phyloP scores from a whole-genome alignment of 2,329 filamentous ascomycete species.

The Fusarium devonianum region DNA sequence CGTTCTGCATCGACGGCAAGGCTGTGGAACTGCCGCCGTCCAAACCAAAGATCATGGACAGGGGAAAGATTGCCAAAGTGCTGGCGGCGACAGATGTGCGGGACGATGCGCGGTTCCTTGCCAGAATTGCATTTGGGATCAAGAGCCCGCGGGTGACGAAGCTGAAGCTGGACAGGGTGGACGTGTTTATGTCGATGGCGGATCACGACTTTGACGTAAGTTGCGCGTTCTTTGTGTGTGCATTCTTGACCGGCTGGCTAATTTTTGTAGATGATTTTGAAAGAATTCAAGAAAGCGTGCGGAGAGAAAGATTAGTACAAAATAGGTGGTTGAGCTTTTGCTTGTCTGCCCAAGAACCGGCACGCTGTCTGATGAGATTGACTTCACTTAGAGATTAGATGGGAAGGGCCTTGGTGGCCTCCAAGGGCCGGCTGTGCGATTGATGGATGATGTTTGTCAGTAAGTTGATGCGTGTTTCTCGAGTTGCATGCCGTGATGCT shows the following conservation, averaged over 20 bases:
- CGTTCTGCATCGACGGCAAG: constrained; percentile 46
- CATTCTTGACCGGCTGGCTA: constrained; percentile 1
- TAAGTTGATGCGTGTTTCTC: too few relatives aligned
- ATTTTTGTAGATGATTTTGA: constrained; percentile 26
- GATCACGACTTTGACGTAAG: constrained; percentile 61
- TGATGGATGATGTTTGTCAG: too few relatives aligned
- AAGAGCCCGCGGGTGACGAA: constrained; percentile 60
- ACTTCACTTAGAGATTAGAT: too few relatives aligned
- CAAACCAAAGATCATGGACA: constrained; percentile 50
- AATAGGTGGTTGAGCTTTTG: neutral
- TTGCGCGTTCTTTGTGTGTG: neutral
- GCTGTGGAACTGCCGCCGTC: constrained; percentile 50
- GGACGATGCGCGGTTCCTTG: constrained; percentile 66
- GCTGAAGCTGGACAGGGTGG: constrained; percentile 55
- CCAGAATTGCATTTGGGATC: constrained; percentile 68
- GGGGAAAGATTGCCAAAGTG: constrained; percentile 50
- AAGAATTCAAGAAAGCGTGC: constrained; percentile 34
- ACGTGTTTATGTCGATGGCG: constrained; percentile 60
- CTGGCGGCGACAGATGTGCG: constrained; percentile 54
- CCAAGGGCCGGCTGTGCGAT: too few relatives aligned
- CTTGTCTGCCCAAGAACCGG: neutral
- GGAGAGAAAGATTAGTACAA: constrained; percentile 10
- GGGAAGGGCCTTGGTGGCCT: too few relatives aligned
- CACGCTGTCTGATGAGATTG: neutral
- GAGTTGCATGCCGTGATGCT: too few relatives aligned